Conservation (phyloP, 805 yeast genomes). For the Saturnispora silvae region DNA sequence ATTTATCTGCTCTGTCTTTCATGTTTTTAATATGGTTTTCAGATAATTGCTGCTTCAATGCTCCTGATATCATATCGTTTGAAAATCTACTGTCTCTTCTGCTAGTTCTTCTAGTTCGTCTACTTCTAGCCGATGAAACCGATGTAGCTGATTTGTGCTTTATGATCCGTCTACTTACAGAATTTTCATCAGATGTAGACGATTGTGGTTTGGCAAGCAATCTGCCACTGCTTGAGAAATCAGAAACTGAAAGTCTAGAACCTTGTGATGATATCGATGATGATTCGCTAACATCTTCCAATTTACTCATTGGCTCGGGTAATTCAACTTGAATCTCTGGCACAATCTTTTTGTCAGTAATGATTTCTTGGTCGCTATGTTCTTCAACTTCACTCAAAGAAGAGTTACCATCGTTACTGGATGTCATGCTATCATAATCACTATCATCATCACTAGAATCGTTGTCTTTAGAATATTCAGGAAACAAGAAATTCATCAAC, state of each 20-base stretch:
- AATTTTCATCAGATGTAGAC: neutral
- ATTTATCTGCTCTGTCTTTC: constrained; percentile 66
- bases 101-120: neutral
- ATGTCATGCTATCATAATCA: neutral
- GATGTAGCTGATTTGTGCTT: neutral
- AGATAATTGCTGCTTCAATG: constrained; percentile 1
- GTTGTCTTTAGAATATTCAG: constrained; percentile 21
- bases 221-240: neutral
- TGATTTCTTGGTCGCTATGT: neutral
- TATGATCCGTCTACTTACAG: neutral
- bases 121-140: neutral
- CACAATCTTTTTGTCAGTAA: neutral
- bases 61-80: neutral
- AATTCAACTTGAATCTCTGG: neutral
- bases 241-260: neutral
- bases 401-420: constrained; percentile 2
- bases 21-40: constrained; percentile 35
- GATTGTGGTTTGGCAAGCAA: neutral
- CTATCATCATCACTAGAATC: neutral
- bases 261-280: neutral
- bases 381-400: neutral
- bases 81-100: too few species aligned
- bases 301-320: neutral
- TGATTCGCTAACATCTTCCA: neutral
- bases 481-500: constrained; percentile 62